These are phyloP conservation scores for Magnolia changhungtana DNA, from an alignment of 164 flowering plant species.

Conservation along the genomic window DNA sequence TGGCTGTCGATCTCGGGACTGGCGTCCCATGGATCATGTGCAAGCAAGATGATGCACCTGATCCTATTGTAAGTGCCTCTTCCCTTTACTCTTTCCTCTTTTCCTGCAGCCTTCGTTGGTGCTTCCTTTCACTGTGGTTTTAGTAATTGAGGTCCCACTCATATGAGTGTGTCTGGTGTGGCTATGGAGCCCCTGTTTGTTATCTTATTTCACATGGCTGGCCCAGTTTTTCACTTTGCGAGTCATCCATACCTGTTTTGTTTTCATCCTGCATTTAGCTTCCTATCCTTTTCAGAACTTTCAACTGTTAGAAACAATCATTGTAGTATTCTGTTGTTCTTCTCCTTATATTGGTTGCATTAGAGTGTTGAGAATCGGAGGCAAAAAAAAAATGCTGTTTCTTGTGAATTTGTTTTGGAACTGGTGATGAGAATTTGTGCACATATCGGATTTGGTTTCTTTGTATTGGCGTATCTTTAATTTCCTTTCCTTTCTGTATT, in stretches of 20 bases:
- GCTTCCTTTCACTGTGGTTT: conserved; percentile 2
- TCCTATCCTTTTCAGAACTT: not conserved
- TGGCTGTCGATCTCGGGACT: conserved; percentile 77
- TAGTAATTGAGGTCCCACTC: conserved; percentile 25
- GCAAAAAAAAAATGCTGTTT: not conserved
- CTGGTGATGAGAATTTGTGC: not conserved
- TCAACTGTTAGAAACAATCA: not conserved
- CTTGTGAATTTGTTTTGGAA: not conserved
- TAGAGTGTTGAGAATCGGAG: not conserved
- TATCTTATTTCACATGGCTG: not conserved
- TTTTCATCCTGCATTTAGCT: not conserved
- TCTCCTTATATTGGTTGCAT: not conserved
- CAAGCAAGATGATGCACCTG: conserved; percentile 94
- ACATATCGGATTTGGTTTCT: not conserved
- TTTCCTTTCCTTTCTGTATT: conserved; percentile 8
- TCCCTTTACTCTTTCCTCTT: not conserved
- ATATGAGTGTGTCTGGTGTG: not conserved
- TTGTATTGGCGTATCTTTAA: not conserved
- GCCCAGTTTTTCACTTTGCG: not conserved
- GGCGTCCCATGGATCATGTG: conserved; percentile 99
- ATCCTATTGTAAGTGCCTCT: conserved; percentile 50
- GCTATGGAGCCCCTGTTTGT: not conserved
- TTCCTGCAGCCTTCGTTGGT: not conserved
- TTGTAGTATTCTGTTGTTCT: not conserved
- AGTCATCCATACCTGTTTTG: not conserved